phyloP scores from a whole-genome alignment of 2,329 filamentous ascomycete species.

The Arthroderma uncinatum region DNA sequence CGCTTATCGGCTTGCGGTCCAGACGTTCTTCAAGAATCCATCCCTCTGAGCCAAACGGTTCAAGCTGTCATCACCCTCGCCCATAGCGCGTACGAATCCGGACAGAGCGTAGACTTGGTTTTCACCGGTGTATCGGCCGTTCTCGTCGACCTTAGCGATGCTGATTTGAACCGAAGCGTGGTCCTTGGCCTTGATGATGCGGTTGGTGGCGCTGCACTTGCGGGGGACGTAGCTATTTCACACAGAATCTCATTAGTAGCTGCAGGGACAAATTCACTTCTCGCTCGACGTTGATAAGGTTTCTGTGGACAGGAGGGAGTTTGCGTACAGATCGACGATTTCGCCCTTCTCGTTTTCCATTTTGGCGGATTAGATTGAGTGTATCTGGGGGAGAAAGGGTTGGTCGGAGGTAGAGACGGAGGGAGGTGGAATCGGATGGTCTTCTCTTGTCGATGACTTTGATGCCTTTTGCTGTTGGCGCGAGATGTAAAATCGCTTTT shows the following conservation, averaged over 20 bases:
- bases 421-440: not conserved
- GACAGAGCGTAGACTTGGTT: slow-evolving; percentile 95
- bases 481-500: slow-evolving; percentile 6
- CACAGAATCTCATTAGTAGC: slow-evolving; percentile 5
- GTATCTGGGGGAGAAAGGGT: slow-evolving; percentile 7
- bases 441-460: slow-evolving; percentile 3
- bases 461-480: slow-evolving; percentile 8
- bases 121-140: slow-evolving; percentile 91
- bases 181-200: slow-evolving; percentile 99
- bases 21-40: slow-evolving; percentile 93
- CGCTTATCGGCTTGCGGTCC: slow-evolving; percentile 57
- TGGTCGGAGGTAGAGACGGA: slow-evolving; percentile 2
- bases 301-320: not conserved
- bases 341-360: slow-evolving; percentile 99
- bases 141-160: slow-evolving; percentile 97
- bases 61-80: slow-evolving; percentile 91
- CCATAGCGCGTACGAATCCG: slow-evolving; percentile 95
- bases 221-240: slow-evolving; percentile 77
- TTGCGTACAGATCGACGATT: slow-evolving; percentile 91
- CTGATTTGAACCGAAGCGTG: slow-evolving; percentile 97
- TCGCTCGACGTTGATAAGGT: not conserved
- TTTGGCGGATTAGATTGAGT: slow-evolving; percentile 41
- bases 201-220: slow-evolving; percentile 98
- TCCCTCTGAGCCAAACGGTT: slow-evolving; percentile 95
- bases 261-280: not conserved